phyloP scores from a whole-genome alignment of 306 rosid species.

The Arachis stenosperma region DNA sequence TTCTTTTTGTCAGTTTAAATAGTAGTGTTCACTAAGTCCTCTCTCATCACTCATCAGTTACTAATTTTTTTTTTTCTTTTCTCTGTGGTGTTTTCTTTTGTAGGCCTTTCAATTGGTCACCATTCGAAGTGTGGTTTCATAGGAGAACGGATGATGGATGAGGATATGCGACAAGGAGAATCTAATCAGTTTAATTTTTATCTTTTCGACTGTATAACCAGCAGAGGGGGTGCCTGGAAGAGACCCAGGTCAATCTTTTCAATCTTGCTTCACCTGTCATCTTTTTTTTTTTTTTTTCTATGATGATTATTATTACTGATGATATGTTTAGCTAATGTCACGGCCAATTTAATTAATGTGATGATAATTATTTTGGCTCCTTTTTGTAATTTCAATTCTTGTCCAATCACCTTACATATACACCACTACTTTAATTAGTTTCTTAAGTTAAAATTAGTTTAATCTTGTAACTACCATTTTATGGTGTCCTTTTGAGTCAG shows the following conservation, averaged over 20 bases:
- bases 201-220: constrained; percentile 10
- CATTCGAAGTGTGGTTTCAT: constrained; percentile 49
- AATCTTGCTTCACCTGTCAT: constrained; percentile 51
- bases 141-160: not conserved
- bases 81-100: constrained; percentile 5
- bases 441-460: constrained; percentile 34
- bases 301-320: not conserved
- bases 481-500: not conserved
- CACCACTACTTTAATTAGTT: constrained; percentile 36
- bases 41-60: not conserved
- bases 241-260: constrained; percentile 72
- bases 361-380: constrained; percentile 26
- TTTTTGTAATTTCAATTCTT: constrained; percentile 34
- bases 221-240: constrained; percentile 37
- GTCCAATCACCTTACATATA: constrained; percentile 37
- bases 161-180: constrained; percentile 42
- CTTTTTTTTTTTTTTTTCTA: constrained; percentile 37
- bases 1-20: constrained; percentile 6
- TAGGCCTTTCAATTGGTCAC: constrained; percentile 54
- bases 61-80: not conserved
- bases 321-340: constrained; percentile 45
- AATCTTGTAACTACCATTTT: not conserved
- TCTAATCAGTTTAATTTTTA: constrained; percentile 33
- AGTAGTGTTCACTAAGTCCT: constrained; percentile 3
- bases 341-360: constrained; percentile 37